Conservation (phyloP, 257 asterid species). For the Fraxinus pennsylvanica region DNA sequence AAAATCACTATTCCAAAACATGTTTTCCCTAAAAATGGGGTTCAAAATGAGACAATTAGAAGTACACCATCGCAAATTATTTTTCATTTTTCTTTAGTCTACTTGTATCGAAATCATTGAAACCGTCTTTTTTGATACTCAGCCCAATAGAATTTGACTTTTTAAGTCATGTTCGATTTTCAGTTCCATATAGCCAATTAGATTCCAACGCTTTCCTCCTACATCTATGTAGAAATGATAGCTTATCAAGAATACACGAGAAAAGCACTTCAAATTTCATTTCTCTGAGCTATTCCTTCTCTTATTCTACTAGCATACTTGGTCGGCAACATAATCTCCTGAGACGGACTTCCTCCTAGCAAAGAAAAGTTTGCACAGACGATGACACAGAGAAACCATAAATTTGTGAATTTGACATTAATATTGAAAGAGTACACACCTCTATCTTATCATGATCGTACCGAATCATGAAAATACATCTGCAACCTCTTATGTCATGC, state of each 20-base stretch:
- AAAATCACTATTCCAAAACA: too few relatives aligned
- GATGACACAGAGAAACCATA: not conserved
- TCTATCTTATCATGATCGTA: slow-evolving; percentile 64
- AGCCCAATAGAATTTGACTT: too few relatives aligned
- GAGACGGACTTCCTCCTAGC: slow-evolving; percentile 75
- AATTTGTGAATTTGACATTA: slow-evolving; percentile 1
- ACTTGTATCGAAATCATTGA: too few relatives aligned
- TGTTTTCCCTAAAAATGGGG: too few relatives aligned
- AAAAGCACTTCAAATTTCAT: not conserved
- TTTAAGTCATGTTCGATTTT: too few relatives aligned
- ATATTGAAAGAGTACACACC: slow-evolving; percentile 41
- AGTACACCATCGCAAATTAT: too few relatives aligned
- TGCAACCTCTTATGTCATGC: slow-evolving; percentile 95
- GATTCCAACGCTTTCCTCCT: not conserved
- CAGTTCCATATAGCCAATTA: not conserved
- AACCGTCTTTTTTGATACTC: not conserved
- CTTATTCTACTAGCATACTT: slow-evolving; percentile 27
- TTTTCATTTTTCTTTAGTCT: too few relatives aligned
- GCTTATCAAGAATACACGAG: not conserved
- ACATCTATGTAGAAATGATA: not conserved
- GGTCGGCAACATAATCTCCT: slow-evolving; percentile 85
- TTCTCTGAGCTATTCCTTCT: slow-evolving; percentile 16
- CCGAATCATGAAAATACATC: slow-evolving; percentile 75
- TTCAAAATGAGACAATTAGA: too few relatives aligned
- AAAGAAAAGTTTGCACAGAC: slow-evolving; percentile 11